Evolutionary conservation across 2,329 filamentous ascomycete species (phyloP).

Genomic region (Aspergillus sp.): DNA sequence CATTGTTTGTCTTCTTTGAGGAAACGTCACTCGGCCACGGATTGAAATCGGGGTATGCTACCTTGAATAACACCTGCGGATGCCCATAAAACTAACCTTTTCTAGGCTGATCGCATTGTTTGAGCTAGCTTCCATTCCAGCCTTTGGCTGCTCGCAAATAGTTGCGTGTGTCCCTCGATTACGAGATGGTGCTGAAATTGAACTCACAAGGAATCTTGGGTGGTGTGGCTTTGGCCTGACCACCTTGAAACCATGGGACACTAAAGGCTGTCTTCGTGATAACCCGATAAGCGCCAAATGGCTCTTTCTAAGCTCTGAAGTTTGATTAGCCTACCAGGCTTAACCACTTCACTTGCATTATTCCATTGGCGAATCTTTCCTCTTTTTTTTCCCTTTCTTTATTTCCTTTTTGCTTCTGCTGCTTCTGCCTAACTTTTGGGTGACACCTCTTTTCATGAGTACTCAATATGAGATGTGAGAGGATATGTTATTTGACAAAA

Average conservation of each 20-base stretch:
- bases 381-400: too few species aligned
- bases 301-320: slow-evolving; percentile 88
- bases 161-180: slow-evolving; percentile 80
- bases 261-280: slow-evolving; percentile 50
- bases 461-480: too few species aligned
- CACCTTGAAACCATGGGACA: slow-evolving; percentile 75
- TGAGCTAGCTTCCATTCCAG: slow-evolving; percentile 76
- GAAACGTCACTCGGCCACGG: slow-evolving; percentile 72
- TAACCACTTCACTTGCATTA: neutral
- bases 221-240: slow-evolving; percentile 91
- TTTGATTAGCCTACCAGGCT: slow-evolving; percentile 52
- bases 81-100: slow-evolving; percentile 2
- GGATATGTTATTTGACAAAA: too few species aligned
- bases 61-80: neutral
- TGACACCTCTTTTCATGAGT: too few species aligned
- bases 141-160: slow-evolving; percentile 74
- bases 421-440: too few species aligned
- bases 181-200: slow-evolving; percentile 64
- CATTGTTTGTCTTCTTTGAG: slow-evolving; percentile 89
- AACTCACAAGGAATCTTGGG: slow-evolving; percentile 77
- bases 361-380: too few species aligned
- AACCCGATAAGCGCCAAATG: slow-evolving; percentile 76
- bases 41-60: slow-evolving; percentile 81
- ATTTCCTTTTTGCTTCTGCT: too few species aligned
- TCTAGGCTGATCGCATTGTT: slow-evolving; percentile 83